Evolutionary conservation across 371 early-diverging fungal species (phyloP).

Genomic region (Batkoa obscura): DNA sequence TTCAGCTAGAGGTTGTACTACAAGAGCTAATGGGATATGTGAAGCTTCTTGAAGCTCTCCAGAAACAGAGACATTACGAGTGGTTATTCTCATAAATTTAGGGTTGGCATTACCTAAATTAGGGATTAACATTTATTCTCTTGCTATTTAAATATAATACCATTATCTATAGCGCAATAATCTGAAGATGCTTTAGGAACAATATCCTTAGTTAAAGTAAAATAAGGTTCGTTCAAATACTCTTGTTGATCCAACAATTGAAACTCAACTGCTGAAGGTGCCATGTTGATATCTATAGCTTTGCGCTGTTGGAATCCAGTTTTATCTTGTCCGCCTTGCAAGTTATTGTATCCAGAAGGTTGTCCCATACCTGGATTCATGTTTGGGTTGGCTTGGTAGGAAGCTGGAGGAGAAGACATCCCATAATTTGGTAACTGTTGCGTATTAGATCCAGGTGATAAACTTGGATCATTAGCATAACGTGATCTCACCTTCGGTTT

Average conservation of each 20-base stretch:
- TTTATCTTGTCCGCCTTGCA: not conserved
- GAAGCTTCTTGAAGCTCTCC: conserved; percentile 55
- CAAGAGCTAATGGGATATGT: conserved; percentile 63
- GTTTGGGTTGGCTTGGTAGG: not conserved
- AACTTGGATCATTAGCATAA: conserved; percentile 4
- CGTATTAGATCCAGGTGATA: not conserved
- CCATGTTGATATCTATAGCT: conserved; percentile 81
- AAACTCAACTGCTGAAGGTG: conserved; percentile 75
- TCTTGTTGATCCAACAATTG: conserved; percentile 53
- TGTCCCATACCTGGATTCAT: not conserved
- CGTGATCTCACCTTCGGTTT: not conserved
- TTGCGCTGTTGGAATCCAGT: conserved; percentile 21
- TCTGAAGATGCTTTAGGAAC: conserved; percentile 67
- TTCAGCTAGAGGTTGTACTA: conserved; percentile 82
- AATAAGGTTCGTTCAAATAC: conserved; percentile 39
- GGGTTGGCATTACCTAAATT: conserved; percentile 70
- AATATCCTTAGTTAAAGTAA: conserved; percentile 36
- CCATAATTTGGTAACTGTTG: not conserved
- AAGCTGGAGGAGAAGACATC: not conserved
- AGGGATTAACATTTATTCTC: not conserved
- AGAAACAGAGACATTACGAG: conserved; percentile 59
- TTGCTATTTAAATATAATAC: conserved; percentile 17
- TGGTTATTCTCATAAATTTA: conserved; percentile 75
- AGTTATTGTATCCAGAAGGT: not conserved
- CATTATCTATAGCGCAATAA: conserved; percentile 71